Evolutionary conservation across 306 rosid genomes (phyloP).

Genomic region (Cucumis cinereus): DNA sequence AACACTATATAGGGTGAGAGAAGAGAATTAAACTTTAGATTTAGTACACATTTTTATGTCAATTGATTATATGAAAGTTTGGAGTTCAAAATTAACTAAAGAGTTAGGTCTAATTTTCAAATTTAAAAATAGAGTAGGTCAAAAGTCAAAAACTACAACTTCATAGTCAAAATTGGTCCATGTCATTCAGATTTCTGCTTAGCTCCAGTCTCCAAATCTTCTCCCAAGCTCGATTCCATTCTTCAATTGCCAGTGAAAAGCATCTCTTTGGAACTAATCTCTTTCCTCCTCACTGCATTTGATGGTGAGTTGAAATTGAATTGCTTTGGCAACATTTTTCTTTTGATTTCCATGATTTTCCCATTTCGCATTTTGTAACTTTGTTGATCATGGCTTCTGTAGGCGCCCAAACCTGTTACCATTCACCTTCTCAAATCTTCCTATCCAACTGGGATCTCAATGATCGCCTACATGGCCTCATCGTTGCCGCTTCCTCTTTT

Average conservation of each 20-base stretch:
- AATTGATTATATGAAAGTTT: too few relatives aligned
- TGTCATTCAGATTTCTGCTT: too few relatives aligned
- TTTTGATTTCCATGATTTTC: neutral
- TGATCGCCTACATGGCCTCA: constrained; percentile 62
- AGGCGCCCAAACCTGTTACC: constrained; percentile 74
- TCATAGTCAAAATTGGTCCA: neutral
- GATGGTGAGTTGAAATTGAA: neutral
- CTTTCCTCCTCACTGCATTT: neutral
- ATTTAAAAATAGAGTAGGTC: neutral
- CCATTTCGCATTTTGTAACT: neutral
- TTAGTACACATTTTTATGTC: too few relatives aligned
- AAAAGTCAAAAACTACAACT: neutral
- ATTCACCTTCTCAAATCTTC: constrained; percentile 63
- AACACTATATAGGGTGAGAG: too few relatives aligned
- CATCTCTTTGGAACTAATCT: neutral
- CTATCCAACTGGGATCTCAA: constrained; percentile 56
- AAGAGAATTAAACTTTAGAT: too few relatives aligned
- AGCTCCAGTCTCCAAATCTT: neutral
- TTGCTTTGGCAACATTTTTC: neutral
- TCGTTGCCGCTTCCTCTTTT: constrained; percentile 77
- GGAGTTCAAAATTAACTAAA: too few relatives aligned
- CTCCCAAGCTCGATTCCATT: neutral
- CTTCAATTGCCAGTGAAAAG: neutral
- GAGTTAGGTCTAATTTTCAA: too few relatives aligned
- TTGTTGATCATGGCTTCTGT: neutral